A percentile compares a stretch with the other conserved stretches of the same genome.
phyloP scores from a whole-genome alignment of 495 filamentous ascomycete genomes.

The Daldinia loculata region DNA sequence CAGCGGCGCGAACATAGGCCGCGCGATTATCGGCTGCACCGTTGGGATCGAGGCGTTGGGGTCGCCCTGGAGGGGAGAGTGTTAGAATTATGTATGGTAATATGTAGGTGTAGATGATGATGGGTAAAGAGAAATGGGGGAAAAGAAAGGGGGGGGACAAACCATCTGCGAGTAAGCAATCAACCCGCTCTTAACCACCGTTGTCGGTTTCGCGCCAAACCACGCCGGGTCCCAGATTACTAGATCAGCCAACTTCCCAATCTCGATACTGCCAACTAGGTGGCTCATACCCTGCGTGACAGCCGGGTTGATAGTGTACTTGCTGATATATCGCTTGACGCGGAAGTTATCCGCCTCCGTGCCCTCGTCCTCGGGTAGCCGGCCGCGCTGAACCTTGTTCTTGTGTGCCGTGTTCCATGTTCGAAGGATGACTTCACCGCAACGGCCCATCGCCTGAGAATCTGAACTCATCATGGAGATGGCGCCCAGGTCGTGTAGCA shows the following conservation, averaged over 20 bases:
- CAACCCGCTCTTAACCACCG: slow-evolving; percentile 90
- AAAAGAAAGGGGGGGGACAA: slow-evolving; percentile 33
- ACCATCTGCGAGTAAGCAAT: slow-evolving; percentile 90
- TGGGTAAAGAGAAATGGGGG: not conserved
- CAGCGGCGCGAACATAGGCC: slow-evolving; percentile 85
- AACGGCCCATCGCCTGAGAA: slow-evolving; percentile 97
- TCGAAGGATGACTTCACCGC: slow-evolving; percentile 91
- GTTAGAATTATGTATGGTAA: not conserved
- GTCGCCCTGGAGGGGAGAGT: slow-evolving; percentile 69
- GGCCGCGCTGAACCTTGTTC: slow-evolving; percentile 89
- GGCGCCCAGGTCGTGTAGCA: slow-evolving; percentile 93
- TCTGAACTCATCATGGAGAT: slow-evolving; percentile 99
- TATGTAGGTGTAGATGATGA: not conserved
- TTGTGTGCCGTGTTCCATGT: slow-evolving; percentile 99
- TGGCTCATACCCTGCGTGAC: slow-evolving; percentile 94
- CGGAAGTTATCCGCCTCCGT: slow-evolving; percentile 91
- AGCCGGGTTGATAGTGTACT: slow-evolving; percentile 97
- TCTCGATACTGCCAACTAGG: slow-evolving; percentile 85
- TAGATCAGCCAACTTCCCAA: slow-evolving; percentile 91
- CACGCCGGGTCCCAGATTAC: slow-evolving; percentile 86
- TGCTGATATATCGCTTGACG: slow-evolving; percentile 92
- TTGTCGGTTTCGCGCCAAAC: slow-evolving; percentile 87
- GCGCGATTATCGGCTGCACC: slow-evolving; percentile 84
- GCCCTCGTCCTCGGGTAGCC: slow-evolving; percentile 77
- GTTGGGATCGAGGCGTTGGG: slow-evolving; percentile 93